Base-by-base conservation (phyloP, 805 yeast genomes). In the Wickerhamiella azyma region DNA sequence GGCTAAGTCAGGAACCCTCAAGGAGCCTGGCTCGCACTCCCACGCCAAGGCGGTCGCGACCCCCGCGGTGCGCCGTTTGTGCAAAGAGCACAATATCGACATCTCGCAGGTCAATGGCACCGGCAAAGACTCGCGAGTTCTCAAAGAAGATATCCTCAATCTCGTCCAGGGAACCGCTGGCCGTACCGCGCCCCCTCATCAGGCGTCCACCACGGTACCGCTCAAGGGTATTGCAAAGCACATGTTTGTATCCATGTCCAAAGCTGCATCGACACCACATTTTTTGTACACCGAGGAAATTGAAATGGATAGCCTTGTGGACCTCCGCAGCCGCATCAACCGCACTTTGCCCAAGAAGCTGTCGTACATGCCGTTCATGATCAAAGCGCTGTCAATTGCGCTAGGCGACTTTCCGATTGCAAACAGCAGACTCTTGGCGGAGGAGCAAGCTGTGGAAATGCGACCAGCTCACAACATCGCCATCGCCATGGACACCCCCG, bases 401-500 rank as follows among this genome's bases (percentile, higher is more conserved):
- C 49, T 61, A 26, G 37, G 26, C 10, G 49, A 57, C 41, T 57
- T 48, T 50, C 65, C 65, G 5, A 29, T 54, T 18, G 53, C 58
- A 19, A 61, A 61, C 45, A 50, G 62, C 26, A 48, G 52, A 32
- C 55, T 61, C 2, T 24, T 38, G 13, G 33, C 45, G 9, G 52
- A 47, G 29, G 53, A 51, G 18, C 41, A 36, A 9, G 50, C 48
- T 37, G 44, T 61, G 7, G 48, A 57, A 38, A 42, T 40, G 45
- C 53, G 64, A 7, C 46, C 52, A 2, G 26, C 42, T 24, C 65
- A 61, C 49, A 61, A 61, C 43, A 60, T 61, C 35, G 58, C 61
- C 17, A 51, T 61, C 17, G 65, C 65, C 21, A 61, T 61, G 62
- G 62, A 58, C 45, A 61, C 64, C 9, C 64, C 64, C 6, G 36